Evolutionary conservation across 2,329 filamentous ascomycete species (phyloP).

Genomic region (Exophiala aquamarina): DNA sequence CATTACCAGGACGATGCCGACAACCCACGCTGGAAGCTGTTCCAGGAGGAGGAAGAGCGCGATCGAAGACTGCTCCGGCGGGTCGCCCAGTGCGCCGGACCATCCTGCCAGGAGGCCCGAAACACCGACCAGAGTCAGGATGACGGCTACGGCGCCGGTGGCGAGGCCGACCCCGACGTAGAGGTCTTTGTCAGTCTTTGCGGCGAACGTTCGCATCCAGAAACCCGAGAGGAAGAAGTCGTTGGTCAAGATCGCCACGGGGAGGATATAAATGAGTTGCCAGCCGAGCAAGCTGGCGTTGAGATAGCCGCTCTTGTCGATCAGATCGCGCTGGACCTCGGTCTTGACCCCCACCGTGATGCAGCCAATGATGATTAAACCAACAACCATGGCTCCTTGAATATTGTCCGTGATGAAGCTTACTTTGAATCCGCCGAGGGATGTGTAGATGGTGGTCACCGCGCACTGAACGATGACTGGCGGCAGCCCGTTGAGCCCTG

Average conservation of each 20-base stretch:
- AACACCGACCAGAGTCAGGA: slow-evolving; percentile 70
- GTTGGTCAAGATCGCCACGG: slow-evolving; percentile 77
- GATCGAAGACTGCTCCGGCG: slow-evolving; percentile 62
- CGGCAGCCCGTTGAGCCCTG: slow-evolving; percentile 71
- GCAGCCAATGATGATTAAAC: slow-evolving; percentile 71
- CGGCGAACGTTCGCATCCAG: slow-evolving; percentile 82
- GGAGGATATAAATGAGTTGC: slow-evolving; percentile 83
- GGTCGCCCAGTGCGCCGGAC: slow-evolving; percentile 69
- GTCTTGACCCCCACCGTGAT: slow-evolving; percentile 77
- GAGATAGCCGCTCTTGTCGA: slow-evolving; percentile 69
- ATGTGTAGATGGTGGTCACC: slow-evolving; percentile 81
- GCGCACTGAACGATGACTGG: slow-evolving; percentile 75
- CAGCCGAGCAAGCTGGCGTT: slow-evolving; percentile 71
- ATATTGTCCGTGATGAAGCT: slow-evolving; percentile 83
- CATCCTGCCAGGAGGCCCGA: slow-evolving; percentile 75
- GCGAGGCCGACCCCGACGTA: slow-evolving; percentile 73
- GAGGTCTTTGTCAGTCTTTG: slow-evolving; percentile 73
- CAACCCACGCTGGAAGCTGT: slow-evolving; percentile 74
- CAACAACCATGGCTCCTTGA: slow-evolving; percentile 75
- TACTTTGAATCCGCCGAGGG: slow-evolving; percentile 77
- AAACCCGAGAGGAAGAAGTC: slow-evolving; percentile 84
- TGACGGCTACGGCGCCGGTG: slow-evolving; percentile 62
- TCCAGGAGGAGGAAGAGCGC: slow-evolving; percentile 75
- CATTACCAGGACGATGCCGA: slow-evolving; percentile 80
- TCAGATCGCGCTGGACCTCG: slow-evolving; percentile 66